Percentiles rank a stretch among this genome's conserved stretches.
phyloP scores from a whole-genome alignment of 495 filamentous ascomycete genomes.

The Penicillium robsamsonii region DNA sequence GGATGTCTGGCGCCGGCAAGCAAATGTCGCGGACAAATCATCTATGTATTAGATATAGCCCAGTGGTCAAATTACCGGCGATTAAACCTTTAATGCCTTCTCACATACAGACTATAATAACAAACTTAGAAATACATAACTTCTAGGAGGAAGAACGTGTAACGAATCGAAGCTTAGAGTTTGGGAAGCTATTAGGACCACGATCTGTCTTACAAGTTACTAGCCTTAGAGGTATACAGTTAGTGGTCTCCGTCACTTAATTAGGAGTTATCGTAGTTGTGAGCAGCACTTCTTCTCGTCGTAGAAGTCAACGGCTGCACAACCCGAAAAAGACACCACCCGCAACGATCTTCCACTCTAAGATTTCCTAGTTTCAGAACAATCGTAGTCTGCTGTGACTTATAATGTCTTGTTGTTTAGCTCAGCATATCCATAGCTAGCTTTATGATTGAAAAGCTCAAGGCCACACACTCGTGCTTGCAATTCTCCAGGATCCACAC shows the following conservation, averaged over 20 bases:
- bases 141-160: conserved; percentile 5
- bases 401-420: no score
- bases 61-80: conserved; percentile 11
- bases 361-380: no score
- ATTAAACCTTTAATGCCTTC: conserved; percentile 17
- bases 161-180: neutral
- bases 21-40: neutral
- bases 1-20: conserved; percentile 1
- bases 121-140: conserved; percentile 1
- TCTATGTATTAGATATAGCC: conserved; percentile 16
- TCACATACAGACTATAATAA: conserved; percentile 4
- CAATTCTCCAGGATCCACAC: no score
- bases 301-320: no score
- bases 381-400: no score
- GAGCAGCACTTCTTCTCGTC: neutral
- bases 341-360: no score
- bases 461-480: no score
- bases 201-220: conserved; percentile 12
- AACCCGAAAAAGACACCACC: no score
- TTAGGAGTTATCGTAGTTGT: conserved; percentile 10
- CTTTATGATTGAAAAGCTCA: no score
- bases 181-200: conserved; percentile 4
- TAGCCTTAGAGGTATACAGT: conserved; percentile 12
- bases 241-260: conserved; percentile 7
- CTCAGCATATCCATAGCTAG: no score